Conservation (phyloP, 345 rosid genomes). For the Eucalyptus cladocalyx region DNA sequence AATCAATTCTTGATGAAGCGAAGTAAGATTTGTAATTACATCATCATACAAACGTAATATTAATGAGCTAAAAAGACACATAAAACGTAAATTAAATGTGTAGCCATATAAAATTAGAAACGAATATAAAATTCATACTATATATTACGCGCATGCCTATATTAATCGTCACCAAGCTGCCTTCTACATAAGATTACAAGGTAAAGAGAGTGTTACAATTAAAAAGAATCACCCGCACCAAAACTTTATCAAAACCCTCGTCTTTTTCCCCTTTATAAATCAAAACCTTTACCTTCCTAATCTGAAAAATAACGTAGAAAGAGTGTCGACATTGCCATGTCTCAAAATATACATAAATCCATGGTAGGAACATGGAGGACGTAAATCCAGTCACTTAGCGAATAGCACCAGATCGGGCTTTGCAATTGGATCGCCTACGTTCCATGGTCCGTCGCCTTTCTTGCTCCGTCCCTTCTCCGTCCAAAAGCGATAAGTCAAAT, state of each 20-base stretch:
- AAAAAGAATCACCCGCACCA: not conserved
- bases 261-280: not conserved
- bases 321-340: not conserved
- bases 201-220: not conserved
- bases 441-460: not conserved
- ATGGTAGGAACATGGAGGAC: not conserved
- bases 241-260: not conserved
- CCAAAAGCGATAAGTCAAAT: not conserved
- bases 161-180: not conserved
- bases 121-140: no score
- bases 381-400: not conserved
- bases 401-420: not conserved
- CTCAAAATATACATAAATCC: not conserved
- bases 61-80: not conserved
- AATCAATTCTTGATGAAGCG: not conserved
- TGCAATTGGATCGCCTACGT: not conserved
- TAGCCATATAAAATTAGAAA: not conserved
- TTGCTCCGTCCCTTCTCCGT: not conserved
- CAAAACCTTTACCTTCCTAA: not conserved
- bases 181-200: not conserved
- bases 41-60: not conserved
- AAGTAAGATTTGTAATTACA: not conserved
- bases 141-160: not conserved
- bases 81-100: not conserved
- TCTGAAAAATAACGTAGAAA: not conserved